Evolutionary conservation across 345 rosid genomes (phyloP), one percentile per base, ranked within the genome.

Genomic region (Gossypium mustelinum): DNA sequence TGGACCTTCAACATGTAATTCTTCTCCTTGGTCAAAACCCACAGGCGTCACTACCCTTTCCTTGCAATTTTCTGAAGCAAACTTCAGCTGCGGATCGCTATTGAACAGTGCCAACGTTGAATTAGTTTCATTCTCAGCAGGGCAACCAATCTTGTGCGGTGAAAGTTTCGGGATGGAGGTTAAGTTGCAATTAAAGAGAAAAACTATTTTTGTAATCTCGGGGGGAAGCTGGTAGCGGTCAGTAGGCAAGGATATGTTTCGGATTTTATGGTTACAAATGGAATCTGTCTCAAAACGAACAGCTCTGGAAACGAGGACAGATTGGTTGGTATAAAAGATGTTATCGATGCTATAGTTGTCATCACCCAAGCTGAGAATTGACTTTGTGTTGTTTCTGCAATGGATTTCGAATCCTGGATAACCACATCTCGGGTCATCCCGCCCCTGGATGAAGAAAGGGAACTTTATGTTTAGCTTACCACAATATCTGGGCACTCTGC

Each of bases 371-470:
- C 39, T 56, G 41, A 88, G 72, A 64, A 86, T 14, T 9, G 86
- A 76, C 16, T 22, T 66, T 47, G 76, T 74, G 7, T 59, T 57
- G 11, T 2, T 24, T 2, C 54, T 20, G 84, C 92, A 86, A 10
- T 79, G 72, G 58, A 86, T 25, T 9, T 60, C 7, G 73, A 86
- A 88, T 45, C 92, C 83, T 4, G 92, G 92, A 73, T 65, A 77
- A 18, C 89, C 89, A 57, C 92, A 86, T 54, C 16, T 82, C 65
- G 60, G 1, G 20, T 69, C 70, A 62, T 77, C 87, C 39, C 66
- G 67, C 12, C 11, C 55, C 48, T 12, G 10, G 76, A 86, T 80
- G 16, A 16, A 81, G 72, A 88, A 88, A 0, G 89, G 92, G 50
- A 73, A 88, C n/a, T 9, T 76, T 55, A 76, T 57, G 16, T 17